Base-by-base conservation (phyloP, 2,329 filamentous ascomycete species). In the Exophiala xenobiotica region DNA sequence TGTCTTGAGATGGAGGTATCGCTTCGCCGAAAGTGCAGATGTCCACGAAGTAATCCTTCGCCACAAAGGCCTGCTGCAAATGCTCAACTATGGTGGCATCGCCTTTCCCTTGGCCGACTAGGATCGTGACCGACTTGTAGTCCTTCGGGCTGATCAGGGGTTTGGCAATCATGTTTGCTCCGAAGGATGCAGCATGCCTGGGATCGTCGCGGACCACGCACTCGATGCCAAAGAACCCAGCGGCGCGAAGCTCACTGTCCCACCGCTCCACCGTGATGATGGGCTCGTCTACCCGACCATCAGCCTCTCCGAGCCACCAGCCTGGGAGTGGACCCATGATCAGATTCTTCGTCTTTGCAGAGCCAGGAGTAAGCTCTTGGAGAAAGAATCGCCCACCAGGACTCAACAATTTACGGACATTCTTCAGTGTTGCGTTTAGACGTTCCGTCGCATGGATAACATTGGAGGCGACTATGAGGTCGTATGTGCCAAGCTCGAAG, bases 391-490 rank as follows among this genome's bases (percentile, higher is more conserved):
- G 35, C 18, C 54, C 56, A 4, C 48, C 37, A 45, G 56, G 54
- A 19, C 56, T 56, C 1, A 70, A 60, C 8, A 70, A 54, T 4
- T 51, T 51, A 3, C 58, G 58, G 0, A 69, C 54, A 49, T 68
- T 61, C 1, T n/a, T 24, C 31, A 68, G 19, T 1, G 63, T 63
- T n/a, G 57, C 56, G 3, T 59, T 50, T 2, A 68, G 43, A 12
- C 23, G 42, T 11, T 39, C 37, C 1, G 68, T 69, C 0, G 67
- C 67, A 27, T 71, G 67, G 16, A 70, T 56, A 3, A 70, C 67
- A 51, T 68, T 67, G 3, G 64, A 60, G 1, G 68, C 68, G 20
- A 70, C 57, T 5, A 71, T 60, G 1, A 71, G 54, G 26, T 71
- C 68, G 47, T 64, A 71, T 4, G 49, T 54, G 2, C 38, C 54